Base-by-base conservation (phyloP, 2,329 filamentous ascomycete species). In the Xylaria arbuscula region DNA sequence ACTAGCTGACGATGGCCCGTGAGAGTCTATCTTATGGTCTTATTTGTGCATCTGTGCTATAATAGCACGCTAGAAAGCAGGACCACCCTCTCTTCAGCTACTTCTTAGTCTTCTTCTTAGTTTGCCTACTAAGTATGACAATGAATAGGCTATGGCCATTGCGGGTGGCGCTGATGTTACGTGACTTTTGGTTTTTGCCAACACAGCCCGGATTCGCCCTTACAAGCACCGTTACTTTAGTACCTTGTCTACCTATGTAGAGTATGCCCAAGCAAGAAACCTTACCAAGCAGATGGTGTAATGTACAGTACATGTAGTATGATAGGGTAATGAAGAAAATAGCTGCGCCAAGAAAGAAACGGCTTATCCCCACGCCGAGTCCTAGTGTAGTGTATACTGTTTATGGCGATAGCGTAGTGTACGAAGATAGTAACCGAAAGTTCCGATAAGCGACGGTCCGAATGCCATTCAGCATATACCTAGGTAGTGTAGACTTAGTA, bases 361-460 rank as follows among this genome's bases (percentile, higher is more conserved):
- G 24, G 40, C 38, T 40, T 45, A 32, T 47, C 28, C 17, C 7
- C 19, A 48, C 36, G 13, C 45, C n/a, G 34, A 61, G n/a, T 47
- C 28, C 34, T 61, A 60, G 36, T 10, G 22, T 48, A 42, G 40
- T 17, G 45, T 13, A 38, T 38, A 38, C 9, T 38, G 36, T 38
- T 9, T 13, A 10, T 38, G 36, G 28, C 9, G 36, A 38, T 38
- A 38, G 36, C 36, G 36, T 47, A 47, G n/a, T 24, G 45, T 48
- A 24, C 45, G 3, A 48, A 48, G 45, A 48, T 11, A 48, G 17
- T 8, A 48, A 32, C 58, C 58, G 47, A 51, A 47, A 53, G 48
- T 28, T 53, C 58, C 57, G 57, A 60, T 60, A 60, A 40, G 57
- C 57, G 45, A 50, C 56, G 32, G 42, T 24, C 56, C 56, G 42